Conservation (phyloP, 2,329 filamentous ascomycete genomes). For the Phialophora tarda region DNA sequence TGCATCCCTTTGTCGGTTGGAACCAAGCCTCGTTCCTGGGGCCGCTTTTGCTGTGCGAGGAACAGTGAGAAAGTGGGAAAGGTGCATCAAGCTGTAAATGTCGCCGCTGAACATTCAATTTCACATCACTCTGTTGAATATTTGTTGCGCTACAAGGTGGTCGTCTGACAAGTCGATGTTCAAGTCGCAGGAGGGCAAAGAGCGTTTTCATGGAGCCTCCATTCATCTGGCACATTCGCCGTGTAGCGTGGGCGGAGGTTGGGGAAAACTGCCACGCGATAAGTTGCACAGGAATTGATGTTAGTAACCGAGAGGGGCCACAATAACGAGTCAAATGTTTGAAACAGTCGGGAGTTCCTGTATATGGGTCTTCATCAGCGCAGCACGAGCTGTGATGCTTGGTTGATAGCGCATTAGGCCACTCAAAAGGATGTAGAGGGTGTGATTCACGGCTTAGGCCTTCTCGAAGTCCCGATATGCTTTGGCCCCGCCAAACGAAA, state of each 20-base stretch:
- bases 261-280: neutral
- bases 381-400: neutral
- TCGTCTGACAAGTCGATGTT: neutral
- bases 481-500: neutral
- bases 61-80: neutral
- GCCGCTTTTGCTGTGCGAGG: neutral
- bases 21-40: neutral
- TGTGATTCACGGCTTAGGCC: neutral
- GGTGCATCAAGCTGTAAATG: neutral
- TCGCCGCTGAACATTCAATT: neutral
- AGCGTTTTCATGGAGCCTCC: neutral
- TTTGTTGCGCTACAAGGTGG: neutral
- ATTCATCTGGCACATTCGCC: neutral
- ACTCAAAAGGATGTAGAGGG: neutral
- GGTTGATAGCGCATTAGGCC: neutral
- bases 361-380: neutral
- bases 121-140: neutral
- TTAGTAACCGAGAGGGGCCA: neutral
- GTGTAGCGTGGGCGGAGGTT: neutral
- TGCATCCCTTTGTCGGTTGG: neutral
- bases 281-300: neutral
- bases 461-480: neutral
- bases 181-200: neutral
- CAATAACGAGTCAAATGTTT: neutral
- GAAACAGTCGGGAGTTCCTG: neutral